Conservation (phyloP, 331 rosid genomes). For the Quercus lobata region DNA sequence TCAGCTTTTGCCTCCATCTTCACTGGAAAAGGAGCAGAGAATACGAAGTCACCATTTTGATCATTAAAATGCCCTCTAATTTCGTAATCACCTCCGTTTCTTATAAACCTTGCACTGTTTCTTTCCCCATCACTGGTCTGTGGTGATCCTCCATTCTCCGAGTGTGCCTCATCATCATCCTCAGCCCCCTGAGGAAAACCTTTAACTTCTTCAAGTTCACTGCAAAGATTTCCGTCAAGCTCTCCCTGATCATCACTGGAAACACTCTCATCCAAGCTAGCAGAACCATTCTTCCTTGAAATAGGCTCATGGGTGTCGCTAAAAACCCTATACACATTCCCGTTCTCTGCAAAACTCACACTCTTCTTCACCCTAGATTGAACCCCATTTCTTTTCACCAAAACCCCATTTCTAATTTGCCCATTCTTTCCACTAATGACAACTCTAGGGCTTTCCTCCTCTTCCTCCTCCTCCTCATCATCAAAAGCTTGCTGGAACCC, state of each 20-base stretch:
- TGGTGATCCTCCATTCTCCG: slow-evolving; percentile 30
- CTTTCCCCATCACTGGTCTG: slow-evolving; percentile 51
- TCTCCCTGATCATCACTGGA: slow-evolving; percentile 63
- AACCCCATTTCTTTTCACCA: slow-evolving; percentile 29
- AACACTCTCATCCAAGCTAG: slow-evolving; percentile 42
- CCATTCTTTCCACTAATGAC: slow-evolving; percentile 25
- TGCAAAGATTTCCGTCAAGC: slow-evolving; percentile 31
- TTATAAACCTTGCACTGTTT: slow-evolving; percentile 18
- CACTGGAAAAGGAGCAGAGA: slow-evolving; percentile 75
- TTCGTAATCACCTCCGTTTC: slow-evolving; percentile 19
- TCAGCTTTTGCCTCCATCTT: slow-evolving; percentile 77
- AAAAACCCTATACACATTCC: slow-evolving; percentile 41
- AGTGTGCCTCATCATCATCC: slow-evolving; percentile 42
- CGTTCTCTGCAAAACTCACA: slow-evolving; percentile 74
- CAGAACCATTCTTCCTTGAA: slow-evolving; percentile 37
- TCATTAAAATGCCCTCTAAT: slow-evolving; percentile 25
- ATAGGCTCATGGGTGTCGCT: slow-evolving; percentile 26
- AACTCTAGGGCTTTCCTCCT: slow-evolving; percentile 22
- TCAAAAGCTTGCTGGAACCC: slow-evolving; percentile 36
- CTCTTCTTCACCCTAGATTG: slow-evolving; percentile 68
- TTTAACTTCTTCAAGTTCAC: slow-evolving; percentile 46
- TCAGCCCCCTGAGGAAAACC: slow-evolving; percentile 42
- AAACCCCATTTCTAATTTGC: slow-evolving; percentile 25
- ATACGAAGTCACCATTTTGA: slow-evolving; percentile 31
- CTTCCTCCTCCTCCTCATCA: slow-evolving; percentile 26